A percentile compares a stretch with the other conserved stretches of the same genome.
Conservation (phyloP, 495 filamentous ascomycete species). For the Penicillium chermesinum region DNA sequence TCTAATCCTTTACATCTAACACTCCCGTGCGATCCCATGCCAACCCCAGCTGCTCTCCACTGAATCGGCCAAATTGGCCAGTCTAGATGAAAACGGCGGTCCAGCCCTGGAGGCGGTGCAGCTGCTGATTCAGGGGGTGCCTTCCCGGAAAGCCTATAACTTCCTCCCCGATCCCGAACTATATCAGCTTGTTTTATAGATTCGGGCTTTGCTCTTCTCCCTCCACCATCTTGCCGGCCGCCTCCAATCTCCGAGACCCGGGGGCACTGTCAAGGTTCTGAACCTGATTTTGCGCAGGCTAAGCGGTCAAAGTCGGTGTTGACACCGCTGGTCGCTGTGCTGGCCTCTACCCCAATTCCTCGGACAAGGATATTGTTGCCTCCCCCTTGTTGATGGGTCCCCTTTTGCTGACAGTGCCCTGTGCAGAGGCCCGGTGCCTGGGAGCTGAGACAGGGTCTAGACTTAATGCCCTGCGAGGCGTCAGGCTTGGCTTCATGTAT, state of each 20-base stretch:
- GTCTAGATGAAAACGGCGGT: background rate
- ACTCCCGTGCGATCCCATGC: background rate
- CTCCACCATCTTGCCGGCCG: no score
- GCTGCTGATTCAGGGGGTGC: background rate
- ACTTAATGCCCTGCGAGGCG: no score
- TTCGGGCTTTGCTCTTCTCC: background rate
- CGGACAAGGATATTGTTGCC: background rate
- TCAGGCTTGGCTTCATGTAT: no score
- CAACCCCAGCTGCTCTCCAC: background rate
- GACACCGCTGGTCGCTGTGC: slow-evolving; percentile 1
- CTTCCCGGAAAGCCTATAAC: background rate
- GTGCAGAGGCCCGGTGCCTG: background rate
- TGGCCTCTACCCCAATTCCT: slow-evolving; percentile 8
- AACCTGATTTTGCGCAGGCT: background rate
- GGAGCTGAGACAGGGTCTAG: background rate
- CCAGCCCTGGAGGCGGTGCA: background rate
- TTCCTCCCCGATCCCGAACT: background rate
- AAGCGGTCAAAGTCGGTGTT: slow-evolving; percentile 1
- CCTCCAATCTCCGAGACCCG: no score
- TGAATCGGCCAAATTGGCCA: background rate
- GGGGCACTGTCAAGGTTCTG: no score
- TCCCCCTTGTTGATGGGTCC: background rate
- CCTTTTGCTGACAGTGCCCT: background rate
- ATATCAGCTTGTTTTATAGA: background rate
- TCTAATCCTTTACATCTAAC: no score